phyloP scores from a whole-genome alignment of 495 filamentous ascomycete species.

The Aspergillus ostianus region DNA sequence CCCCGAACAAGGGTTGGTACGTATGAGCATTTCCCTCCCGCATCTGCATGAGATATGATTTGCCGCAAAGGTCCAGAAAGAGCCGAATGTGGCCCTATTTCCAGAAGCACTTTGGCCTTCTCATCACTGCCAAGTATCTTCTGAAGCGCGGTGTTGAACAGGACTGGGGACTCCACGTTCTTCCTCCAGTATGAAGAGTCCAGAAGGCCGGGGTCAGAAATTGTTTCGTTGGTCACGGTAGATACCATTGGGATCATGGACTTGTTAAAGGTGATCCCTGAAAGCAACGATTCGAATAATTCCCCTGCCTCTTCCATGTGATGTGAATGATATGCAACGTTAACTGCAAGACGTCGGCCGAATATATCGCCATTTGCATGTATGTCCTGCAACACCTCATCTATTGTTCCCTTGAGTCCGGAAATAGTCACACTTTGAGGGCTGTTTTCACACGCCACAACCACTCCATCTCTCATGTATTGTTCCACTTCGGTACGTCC shows the following conservation, averaged over 20 bases:
- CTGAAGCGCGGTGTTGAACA: conserved; percentile 30
- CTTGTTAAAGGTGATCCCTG: conserved; percentile 8
- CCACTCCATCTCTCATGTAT: conserved; percentile 12
- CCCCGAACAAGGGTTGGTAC: too few relatives aligned
- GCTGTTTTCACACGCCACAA: conserved; percentile 23
- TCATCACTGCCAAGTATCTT: conserved; percentile 18
- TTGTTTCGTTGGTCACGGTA: conserved; percentile 24
- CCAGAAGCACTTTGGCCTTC: conserved; percentile 12
- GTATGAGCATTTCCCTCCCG: too few relatives aligned
- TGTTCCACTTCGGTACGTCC: conserved; percentile 14
- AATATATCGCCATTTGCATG: conserved; percentile 14
- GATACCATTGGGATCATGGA: conserved; percentile 27
- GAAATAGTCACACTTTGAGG: conserved; percentile 25
- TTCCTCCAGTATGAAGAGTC: conserved; percentile 40
- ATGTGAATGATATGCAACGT: conserved; percentile 45
- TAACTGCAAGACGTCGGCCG: conserved; percentile 33
- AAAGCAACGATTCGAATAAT: conserved; percentile 3
- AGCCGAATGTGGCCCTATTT: conserved; percentile 21
- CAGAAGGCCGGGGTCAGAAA: conserved; percentile 13
- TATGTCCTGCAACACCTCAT: conserved; percentile 29
- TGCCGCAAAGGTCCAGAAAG: conserved; percentile 8
- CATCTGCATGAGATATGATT: too few relatives aligned
- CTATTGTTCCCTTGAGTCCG: conserved; percentile 33
- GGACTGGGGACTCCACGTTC: conserved; percentile 37
- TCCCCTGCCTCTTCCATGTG: conserved; percentile 8